Base-by-base conservation (phyloP, 345 rosid genomes). In the Citrus reticulata region DNA sequence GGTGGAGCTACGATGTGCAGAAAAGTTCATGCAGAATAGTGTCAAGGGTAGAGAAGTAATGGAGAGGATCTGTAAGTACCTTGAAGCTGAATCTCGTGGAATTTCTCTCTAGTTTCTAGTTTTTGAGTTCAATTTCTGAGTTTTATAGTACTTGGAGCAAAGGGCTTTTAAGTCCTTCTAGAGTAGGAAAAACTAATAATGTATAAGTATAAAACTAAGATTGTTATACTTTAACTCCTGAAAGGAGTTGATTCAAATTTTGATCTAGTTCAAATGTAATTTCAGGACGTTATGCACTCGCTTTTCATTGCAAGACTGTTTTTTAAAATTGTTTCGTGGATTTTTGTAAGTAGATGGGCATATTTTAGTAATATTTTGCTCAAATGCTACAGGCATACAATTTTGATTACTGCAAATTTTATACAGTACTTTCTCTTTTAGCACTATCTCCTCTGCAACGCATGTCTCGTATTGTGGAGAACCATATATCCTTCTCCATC, bases 1-100 rank as follows among this genome's bases (percentile, higher is more conserved):
- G 86, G 91, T 96, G 63, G 97, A 96, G 84, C 98, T 93, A 70
- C 82, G 87, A 34, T 95, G 98, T 71, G 98, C 93, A 1, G 99
- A 93, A 72, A 91, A 84, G 84, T 95, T 95, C 84, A 86, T 91
- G 94, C 99, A 93, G 85, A 95, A 95, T 67, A 93, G 99, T 78
- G 84, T 81, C 3, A 95, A 95, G 83, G 96, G 99, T 25, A 84
- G 98, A 80, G 97, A 95, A 81, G 99, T 95, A 32, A 94, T 92
- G 99, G 99, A 96, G 84, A 91, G 92, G 81, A 96, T 96, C 75
- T 96, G 99, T 76, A 93, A 87, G 88, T 96, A 91, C 86, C 94
- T 94, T 73, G 99, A 96, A 86, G 93, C 95, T 68, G 98, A 94
- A 86, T 87, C 97, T 39, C 77, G 91, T 35, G 90, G 90, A 4